A percentile compares a stretch with the other conserved stretches of the same genome.
Conservation (phyloP, 371 early-diverging fungal species). For the Chytridium lagenaria region DNA sequence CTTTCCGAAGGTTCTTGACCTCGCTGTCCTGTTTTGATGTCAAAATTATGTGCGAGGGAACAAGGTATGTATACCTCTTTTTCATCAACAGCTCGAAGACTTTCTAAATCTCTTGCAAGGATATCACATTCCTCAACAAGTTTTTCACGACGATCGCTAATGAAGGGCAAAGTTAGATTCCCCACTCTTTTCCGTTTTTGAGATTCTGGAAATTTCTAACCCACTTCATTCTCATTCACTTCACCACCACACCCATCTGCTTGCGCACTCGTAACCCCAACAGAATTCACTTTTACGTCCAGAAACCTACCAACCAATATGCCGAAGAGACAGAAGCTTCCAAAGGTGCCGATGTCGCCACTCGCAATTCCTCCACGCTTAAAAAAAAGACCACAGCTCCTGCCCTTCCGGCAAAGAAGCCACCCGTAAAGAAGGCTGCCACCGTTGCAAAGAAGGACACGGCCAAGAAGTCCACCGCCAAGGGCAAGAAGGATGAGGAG, state of each 20-base stretch:
- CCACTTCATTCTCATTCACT: too few relatives aligned
- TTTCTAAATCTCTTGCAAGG: constrained; percentile 19
- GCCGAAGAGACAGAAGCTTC: not conserved
- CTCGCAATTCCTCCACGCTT: not conserved
- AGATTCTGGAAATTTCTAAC: too few relatives aligned
- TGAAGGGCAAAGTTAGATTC: too few relatives aligned
- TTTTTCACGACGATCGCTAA: constrained; percentile 8
- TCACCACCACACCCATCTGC: too few relatives aligned
- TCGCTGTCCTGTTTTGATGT: constrained; percentile 24
- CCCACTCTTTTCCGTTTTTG: too few relatives aligned
- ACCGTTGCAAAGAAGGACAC: too few relatives aligned
- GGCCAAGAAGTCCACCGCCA: not conserved
- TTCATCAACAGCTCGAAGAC: constrained; percentile 9
- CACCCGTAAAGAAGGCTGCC: not conserved
- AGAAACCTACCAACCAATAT: not conserved
- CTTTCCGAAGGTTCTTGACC: constrained; percentile 43
- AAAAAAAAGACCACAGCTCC: not conserved
- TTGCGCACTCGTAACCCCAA: too few relatives aligned
- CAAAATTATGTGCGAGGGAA: not conserved
- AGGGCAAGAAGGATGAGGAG: not conserved
- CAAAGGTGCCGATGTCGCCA: not conserved
- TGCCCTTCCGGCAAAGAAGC: not conserved
- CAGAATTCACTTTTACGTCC: too few relatives aligned
- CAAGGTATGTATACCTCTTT: constrained; percentile 19
- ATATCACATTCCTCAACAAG: constrained; percentile 26